phyloP scores from a whole-genome alignment of 2,329 filamentous ascomycete genomes.

The Curvularia verruculosa region DNA sequence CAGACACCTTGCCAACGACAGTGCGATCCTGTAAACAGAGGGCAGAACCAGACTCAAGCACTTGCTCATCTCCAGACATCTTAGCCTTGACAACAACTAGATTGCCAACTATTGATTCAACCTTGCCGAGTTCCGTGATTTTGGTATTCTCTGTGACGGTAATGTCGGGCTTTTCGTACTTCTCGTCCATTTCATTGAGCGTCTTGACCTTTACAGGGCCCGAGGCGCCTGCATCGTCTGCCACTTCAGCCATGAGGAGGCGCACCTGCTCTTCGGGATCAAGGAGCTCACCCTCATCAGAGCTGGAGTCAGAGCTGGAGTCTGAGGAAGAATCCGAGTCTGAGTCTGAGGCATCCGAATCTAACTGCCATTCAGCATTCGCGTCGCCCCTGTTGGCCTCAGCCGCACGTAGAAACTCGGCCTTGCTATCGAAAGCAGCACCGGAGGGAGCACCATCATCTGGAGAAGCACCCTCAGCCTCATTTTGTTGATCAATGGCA shows the following conservation, averaged over 20 bases:
- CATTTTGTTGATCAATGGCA: constrained; percentile 19
- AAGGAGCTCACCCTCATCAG: constrained; percentile 66
- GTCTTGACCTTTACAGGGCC: constrained; percentile 70
- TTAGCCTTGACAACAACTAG: constrained; percentile 79
- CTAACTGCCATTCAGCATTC: constrained; percentile 80
- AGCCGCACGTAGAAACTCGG: constrained; percentile 54
- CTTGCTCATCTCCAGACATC: constrained; percentile 79
- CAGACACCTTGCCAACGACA: constrained; percentile 81
- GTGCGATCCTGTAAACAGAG: constrained; percentile 77
- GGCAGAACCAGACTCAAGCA: constrained; percentile 82
- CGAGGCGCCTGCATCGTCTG: constrained; percentile 77
- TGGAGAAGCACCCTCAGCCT: constrained; percentile 12
- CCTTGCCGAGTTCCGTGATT: constrained; percentile 74
- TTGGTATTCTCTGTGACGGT: constrained; percentile 77
- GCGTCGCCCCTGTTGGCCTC: constrained; percentile 55
- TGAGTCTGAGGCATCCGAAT: constrained; percentile 66
- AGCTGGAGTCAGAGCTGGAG: constrained; percentile 53
- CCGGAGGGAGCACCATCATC: neutral
- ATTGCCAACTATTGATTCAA: constrained; percentile 80
- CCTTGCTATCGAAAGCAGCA: constrained; percentile 33
- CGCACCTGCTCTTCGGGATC: constrained; percentile 82
- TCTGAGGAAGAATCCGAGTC: constrained; percentile 55
- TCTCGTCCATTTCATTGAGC: constrained; percentile 73
- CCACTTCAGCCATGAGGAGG: constrained; percentile 83
- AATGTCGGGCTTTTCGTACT: constrained; percentile 71